A percentile compares a stretch with the other conserved stretches of the same genome.
phyloP scores from a whole-genome alignment of 768 basidiomycete genomes.

The Hygrocybe punicea region DNA sequence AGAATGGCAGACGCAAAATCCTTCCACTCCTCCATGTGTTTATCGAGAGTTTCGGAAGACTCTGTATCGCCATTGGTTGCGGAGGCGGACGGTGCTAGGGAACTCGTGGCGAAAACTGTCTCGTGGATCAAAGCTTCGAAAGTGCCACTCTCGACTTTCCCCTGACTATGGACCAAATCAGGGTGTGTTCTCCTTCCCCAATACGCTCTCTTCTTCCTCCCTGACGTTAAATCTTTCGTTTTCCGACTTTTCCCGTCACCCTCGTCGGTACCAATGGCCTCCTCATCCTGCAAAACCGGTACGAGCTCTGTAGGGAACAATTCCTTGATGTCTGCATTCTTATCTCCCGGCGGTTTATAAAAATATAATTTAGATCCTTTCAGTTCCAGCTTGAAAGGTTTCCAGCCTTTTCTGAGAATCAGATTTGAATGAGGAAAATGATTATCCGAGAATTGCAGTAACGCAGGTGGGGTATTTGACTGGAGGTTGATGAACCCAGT shows the following conservation, averaged over 20 bases:
- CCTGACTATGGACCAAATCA: conserved; percentile 48
- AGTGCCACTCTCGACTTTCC: conserved; percentile 58
- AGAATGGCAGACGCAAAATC: conserved; percentile 61
- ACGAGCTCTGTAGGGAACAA: conserved; percentile 70
- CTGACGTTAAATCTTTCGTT: conserved; percentile 30
- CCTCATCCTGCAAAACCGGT: conserved; percentile 51
- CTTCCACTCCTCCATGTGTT: conserved; percentile 47
- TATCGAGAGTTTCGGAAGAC: conserved; percentile 11
- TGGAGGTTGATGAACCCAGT: conserved; percentile 75
- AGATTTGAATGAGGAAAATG: conserved; percentile 32
- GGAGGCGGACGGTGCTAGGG: conserved; percentile 27
- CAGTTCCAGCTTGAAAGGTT: conserved; percentile 78
- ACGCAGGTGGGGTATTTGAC: conserved; percentile 44
- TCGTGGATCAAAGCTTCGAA: conserved; percentile 82
- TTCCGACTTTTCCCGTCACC: conserved; percentile 21
- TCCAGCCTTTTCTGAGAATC: conserved; percentile 70
- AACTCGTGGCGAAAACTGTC: conserved; percentile 73
- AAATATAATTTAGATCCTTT: conserved; percentile 84
- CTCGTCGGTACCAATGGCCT: conserved; percentile 27
- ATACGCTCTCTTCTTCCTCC: conserved; percentile 63
- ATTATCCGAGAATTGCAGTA: conserved; percentile 11
- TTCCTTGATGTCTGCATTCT: conserved; percentile 59
- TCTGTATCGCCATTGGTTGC: conserved; percentile 10
- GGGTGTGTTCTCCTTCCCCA: conserved; percentile 79
- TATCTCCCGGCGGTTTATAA: conserved; percentile 78